Evolutionary conservation across 2,329 filamentous ascomycete species (phyloP).

Genomic region (Colletotrichum euphorbiae): DNA sequence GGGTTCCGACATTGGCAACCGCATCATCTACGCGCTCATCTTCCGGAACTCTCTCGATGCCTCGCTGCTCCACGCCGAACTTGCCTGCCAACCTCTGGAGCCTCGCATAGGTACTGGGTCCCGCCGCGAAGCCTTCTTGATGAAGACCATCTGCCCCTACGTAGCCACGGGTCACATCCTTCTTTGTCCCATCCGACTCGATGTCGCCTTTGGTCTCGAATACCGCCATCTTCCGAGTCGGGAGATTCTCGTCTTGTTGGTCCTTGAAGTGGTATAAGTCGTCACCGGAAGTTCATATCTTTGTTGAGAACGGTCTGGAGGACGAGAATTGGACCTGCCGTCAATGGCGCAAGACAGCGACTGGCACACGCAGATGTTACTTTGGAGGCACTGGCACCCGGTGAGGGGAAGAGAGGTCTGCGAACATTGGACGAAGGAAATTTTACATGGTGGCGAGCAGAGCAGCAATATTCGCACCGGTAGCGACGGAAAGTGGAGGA

Average conservation of each 20-base stretch:
- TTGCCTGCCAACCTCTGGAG: constrained; percentile 72
- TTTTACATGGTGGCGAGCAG: constrained; percentile 22
- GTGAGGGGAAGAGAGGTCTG: constrained; percentile 15
- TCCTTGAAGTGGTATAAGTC: constrained; percentile 1
- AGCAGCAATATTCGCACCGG: constrained; percentile 30
- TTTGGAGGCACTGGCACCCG: constrained; percentile 22
- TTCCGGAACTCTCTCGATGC: constrained; percentile 79
- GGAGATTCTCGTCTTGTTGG: constrained; percentile 1
- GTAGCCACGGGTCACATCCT: constrained; percentile 28
- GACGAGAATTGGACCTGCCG: not conserved
- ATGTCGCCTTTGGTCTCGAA: constrained; percentile 36
- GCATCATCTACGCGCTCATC: constrained; percentile 75
- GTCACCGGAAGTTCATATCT: constrained; percentile 32
- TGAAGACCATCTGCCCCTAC: constrained; percentile 22
- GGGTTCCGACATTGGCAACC: constrained; percentile 75
- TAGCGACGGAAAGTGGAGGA: constrained; percentile 36
- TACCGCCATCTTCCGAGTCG: constrained; percentile 16
- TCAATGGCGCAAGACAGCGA: not conserved
- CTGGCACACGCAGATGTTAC: constrained; percentile 11
- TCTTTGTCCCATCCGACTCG: constrained; percentile 34
- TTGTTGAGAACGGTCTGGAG: not conserved
- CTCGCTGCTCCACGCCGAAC: constrained; percentile 77
- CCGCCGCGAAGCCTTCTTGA: constrained; percentile 29
- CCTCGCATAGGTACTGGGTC: constrained; percentile 44
- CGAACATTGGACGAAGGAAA: constrained; percentile 6